phyloP scores from a whole-genome alignment of 345 rosid genomes.

The Melaleuca alternifolia region DNA sequence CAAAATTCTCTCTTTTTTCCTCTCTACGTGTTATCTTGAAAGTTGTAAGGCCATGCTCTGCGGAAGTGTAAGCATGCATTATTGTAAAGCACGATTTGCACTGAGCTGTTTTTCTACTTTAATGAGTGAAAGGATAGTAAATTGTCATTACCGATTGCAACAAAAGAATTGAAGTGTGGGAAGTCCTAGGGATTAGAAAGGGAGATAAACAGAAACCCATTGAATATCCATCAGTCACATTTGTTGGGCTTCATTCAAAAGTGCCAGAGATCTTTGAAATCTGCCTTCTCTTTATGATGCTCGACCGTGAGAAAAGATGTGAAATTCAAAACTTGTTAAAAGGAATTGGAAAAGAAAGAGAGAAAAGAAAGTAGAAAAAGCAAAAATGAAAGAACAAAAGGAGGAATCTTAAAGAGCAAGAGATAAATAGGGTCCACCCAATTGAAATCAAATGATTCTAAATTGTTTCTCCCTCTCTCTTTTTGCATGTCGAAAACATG shows the following conservation, averaged over 20 bases:
- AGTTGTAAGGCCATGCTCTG: background rate
- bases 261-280: background rate
- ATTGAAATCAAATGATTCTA: background rate
- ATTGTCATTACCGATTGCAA: background rate
- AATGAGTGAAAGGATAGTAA: background rate
- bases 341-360: background rate
- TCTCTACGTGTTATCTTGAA: background rate
- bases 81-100: background rate
- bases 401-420: slow-evolving; percentile 15
- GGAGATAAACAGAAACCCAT: background rate
- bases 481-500: slow-evolving; percentile 15
- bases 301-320: background rate
- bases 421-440: background rate
- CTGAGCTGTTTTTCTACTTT: background rate
- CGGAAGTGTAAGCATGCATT: background rate
- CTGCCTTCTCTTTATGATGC: slow-evolving; percentile 15
- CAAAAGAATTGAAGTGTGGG: background rate
- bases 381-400: background rate
- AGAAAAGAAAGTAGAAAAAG: background rate
- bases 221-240: background rate
- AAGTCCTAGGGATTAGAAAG: background rate
- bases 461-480: background rate
- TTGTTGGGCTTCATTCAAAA: background rate
- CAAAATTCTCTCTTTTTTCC: background rate
- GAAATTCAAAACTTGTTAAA: slow-evolving; percentile 1